Evolutionary conservation across 2,329 filamentous ascomycete species (phyloP).

Genomic region (Colletotrichum falcatum): DNA sequence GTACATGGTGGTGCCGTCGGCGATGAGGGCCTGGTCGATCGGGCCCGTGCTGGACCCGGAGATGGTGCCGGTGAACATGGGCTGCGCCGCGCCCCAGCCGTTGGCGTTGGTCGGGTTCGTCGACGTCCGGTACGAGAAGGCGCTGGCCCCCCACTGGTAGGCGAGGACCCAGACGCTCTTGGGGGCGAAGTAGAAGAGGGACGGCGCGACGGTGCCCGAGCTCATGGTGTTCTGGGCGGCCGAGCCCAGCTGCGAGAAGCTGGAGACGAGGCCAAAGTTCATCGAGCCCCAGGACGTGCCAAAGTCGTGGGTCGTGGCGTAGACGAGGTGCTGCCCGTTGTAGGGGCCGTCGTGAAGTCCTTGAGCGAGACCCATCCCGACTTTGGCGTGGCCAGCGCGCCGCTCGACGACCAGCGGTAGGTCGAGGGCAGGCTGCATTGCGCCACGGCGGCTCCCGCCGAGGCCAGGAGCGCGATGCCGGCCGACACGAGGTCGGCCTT

Average conservation of each 20-base stretch:
- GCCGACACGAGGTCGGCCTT: neutral
- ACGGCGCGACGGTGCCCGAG: conserved; percentile 65
- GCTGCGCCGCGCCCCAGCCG: neutral
- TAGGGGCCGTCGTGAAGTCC: conserved; percentile 70
- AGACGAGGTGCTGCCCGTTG: conserved; percentile 69
- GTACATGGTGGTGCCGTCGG: conserved; percentile 71
- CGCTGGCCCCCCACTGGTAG: conserved; percentile 69
- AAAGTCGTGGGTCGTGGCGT: neutral
- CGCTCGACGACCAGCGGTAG: conserved; percentile 67
- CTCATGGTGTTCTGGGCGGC: conserved; percentile 57
- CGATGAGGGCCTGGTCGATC: conserved; percentile 75
- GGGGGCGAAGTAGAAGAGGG: conserved; percentile 71
- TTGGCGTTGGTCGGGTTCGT: neutral
- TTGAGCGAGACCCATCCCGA: conserved; percentile 69
- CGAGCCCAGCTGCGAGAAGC: neutral
- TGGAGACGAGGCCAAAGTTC: neutral
- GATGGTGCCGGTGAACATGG: neutral
- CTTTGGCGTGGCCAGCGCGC: conserved; percentile 62
- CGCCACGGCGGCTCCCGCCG: conserved; percentile 40
- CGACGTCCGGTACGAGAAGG: conserved; percentile 73
- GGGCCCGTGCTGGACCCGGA: conserved; percentile 49
- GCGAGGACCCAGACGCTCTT: conserved; percentile 72
- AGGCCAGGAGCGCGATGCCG: conserved; percentile 37
- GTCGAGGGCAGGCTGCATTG: conserved; percentile 49
- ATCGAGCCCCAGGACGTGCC: neutral